Evolutionary conservation across 2,329 filamentous ascomycete species (phyloP).

Genomic region (Cylindrodendrum hubeiense): DNA sequence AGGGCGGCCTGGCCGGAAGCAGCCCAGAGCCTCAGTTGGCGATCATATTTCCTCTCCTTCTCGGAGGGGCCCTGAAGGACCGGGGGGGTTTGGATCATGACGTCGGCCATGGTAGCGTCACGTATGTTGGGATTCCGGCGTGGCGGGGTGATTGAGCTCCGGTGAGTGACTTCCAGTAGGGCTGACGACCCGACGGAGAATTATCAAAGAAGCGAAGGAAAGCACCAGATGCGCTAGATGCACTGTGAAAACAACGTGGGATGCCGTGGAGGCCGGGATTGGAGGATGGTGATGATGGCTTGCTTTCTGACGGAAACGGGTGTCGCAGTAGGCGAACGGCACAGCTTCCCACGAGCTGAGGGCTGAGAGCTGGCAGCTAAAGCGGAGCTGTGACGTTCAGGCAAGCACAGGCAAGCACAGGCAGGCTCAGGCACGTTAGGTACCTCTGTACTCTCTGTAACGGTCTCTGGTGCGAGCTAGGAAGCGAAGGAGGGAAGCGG

Average conservation of each 20-base stretch:
- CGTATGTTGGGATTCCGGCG: background rate
- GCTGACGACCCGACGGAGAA: background rate
- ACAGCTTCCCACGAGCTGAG: background rate
- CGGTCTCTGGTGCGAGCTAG: background rate
- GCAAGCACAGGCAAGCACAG: too few relatives aligned
- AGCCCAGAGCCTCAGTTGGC: conserved; percentile 95
- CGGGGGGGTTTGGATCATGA: conserved; percentile 48
- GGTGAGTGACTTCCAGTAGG: background rate
- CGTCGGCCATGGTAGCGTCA: conserved; percentile 44
- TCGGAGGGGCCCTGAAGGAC: conserved; percentile 66
- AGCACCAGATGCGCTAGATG: background rate
- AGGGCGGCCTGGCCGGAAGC: conserved; percentile 90
- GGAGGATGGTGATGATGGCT: background rate
- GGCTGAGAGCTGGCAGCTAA: background rate
- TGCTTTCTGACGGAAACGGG: background rate
- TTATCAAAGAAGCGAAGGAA: background rate
- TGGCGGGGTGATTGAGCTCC: background rate
- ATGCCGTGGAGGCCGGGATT: background rate
- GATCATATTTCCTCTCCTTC: conserved; percentile 87
- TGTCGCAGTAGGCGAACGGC: conserved; percentile 1
- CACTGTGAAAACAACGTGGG: background rate
- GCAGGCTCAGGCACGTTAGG: background rate
- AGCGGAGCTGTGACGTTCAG: background rate
- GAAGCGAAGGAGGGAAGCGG: background rate
- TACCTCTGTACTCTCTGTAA: background rate